These are phyloP conservation scores for Plasmopara viticola DNA, from an alignment of 352 stramenopile species.

Conservation along the genomic window DNA sequence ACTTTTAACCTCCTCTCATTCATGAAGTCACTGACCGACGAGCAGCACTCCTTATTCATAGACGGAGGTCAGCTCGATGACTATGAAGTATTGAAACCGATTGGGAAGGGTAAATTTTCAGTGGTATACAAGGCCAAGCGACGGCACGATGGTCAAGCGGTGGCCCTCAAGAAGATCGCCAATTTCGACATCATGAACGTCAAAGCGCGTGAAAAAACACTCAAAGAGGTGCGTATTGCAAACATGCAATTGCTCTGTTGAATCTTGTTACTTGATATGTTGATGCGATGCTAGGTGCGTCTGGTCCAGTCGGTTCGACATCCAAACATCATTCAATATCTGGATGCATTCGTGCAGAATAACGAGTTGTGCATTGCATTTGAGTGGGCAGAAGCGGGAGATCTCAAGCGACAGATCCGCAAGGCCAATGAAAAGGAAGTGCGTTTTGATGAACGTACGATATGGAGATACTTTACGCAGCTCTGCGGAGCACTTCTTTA, in stretches of 20 bases:
- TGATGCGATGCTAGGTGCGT: slow-evolving; percentile 30
- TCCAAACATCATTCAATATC: slow-evolving; percentile 89
- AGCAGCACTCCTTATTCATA: slow-evolving; percentile 64
- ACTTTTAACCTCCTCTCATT: slow-evolving; percentile 9
- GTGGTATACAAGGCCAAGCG: slow-evolving; percentile 86
- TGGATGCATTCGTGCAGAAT: slow-evolving; percentile 87
- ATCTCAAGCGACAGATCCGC: slow-evolving; percentile 90
- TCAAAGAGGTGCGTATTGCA: slow-evolving; percentile 57
- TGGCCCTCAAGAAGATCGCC: slow-evolving; percentile 92
- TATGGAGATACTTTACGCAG: slow-evolving; percentile 92
- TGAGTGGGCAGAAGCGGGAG: slow-evolving; percentile 90
- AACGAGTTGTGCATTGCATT: slow-evolving; percentile 92
- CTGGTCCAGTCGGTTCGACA: slow-evolving; percentile 88
- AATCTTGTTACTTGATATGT: neutral
- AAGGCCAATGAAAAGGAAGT: slow-evolving; percentile 82
- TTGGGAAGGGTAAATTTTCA: slow-evolving; percentile 92
- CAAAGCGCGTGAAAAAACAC: slow-evolving; percentile 86
- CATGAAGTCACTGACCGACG: slow-evolving; percentile 73
- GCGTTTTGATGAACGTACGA: slow-evolving; percentile 88
- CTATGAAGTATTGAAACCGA: slow-evolving; percentile 83
- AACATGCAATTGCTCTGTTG: slow-evolving; percentile 1
- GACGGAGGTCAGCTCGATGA: slow-evolving; percentile 49
- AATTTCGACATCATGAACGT: slow-evolving; percentile 90
- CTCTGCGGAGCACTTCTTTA: slow-evolving; percentile 83
- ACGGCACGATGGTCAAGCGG: slow-evolving; percentile 51